Evolutionary conservation across 495 filamentous ascomycete genomes (phyloP), one percentile per base, ranked within the genome.

Genomic region (Penicillium cinerascens): DNA sequence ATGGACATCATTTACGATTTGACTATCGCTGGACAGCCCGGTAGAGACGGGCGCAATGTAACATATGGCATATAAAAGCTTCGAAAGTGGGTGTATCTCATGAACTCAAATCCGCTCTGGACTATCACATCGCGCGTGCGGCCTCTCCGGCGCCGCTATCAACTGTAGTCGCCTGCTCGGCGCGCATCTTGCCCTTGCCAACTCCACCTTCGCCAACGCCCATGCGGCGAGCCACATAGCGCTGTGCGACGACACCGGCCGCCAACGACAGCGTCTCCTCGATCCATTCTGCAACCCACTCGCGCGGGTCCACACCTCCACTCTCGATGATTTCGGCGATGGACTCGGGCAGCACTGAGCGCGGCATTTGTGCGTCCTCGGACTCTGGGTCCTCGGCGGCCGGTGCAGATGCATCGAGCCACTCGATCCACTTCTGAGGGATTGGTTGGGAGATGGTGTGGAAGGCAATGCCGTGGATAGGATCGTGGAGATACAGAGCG

Each of bases 231-330:
- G 93, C 93, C 5, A 98, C 95, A 68, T 98, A 98, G 55, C 90
- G 77, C 78, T 98, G 93, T n/a, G 93, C 93, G 10, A 97, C 84
- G 17, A 95, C 70, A 6, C 93, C 95, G 1, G 91, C 80, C 4
- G 84, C 82, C 47, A 97, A 69, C 37, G 77, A 82, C n/a, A 98
- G 78, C 0, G 85, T 73, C 68, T 97, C 95, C 72, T 97, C 91
- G 6, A 98, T 80, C 93, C 93, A 98, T 67, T 97, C 95, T 0
- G 92, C 85, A 33, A 95, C 88, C 93, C 93, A 98, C 69, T 97
- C 93, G 37, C 93, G 78, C 0, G 93, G 93, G 66, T 98, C 93
- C 2, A 97, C 87, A 29, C 92, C 93, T 16, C 95, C 95, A 43
- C 73, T 79, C 61, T 92, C 84, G 49, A 97, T 81, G 54, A 97